phyloP scores from a whole-genome alignment of 768 basidiomycete genomes.

The Scleroderma citrinum region DNA sequence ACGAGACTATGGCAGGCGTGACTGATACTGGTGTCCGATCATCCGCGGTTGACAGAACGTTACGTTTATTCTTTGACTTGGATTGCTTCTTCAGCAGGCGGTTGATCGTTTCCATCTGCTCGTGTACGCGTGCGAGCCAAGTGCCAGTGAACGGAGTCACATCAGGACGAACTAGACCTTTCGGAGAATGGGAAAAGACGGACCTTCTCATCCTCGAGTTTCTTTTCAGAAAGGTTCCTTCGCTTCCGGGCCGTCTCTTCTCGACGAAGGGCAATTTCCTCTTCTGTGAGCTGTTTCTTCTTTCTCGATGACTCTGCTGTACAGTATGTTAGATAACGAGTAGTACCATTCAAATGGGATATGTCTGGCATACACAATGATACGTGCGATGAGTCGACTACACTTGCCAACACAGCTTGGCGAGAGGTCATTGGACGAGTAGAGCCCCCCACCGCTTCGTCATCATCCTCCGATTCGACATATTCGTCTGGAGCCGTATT shows the following conservation, averaged over 20 bases:
- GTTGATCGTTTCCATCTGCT: slow-evolving; percentile 81
- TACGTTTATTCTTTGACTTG: slow-evolving; percentile 56
- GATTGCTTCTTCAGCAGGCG: slow-evolving; percentile 83
- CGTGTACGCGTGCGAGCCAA: not conserved
- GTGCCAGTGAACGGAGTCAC: not conserved
- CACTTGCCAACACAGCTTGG: slow-evolving; percentile 67
- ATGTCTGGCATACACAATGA: slow-evolving; percentile 41
- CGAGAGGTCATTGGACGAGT: slow-evolving; percentile 47
- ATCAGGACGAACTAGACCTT: not conserved
- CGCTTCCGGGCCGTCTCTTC: slow-evolving; percentile 83
- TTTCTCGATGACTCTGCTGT: slow-evolving; percentile 26
- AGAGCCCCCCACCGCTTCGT: slow-evolving; percentile 23
- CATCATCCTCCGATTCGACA: slow-evolving; percentile 35
- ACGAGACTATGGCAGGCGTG: slow-evolving; percentile 22
- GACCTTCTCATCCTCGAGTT: slow-evolving; percentile 82
- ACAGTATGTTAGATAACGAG: not conserved
- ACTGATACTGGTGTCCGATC: slow-evolving; percentile 34
- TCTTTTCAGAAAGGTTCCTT: slow-evolving; percentile 75
- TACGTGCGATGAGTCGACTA: slow-evolving; percentile 64
- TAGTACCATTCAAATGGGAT: not conserved
- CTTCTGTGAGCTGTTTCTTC: slow-evolving; percentile 66
- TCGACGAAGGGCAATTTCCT: slow-evolving; percentile 64
- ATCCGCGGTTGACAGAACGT: slow-evolving; percentile 42
- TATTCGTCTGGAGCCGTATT: slow-evolving; percentile 28
- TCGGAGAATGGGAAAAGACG: slow-evolving; percentile 3